phyloP scores from a whole-genome alignment of 805 yeast species.

The Suhomyces sp. region DNA sequence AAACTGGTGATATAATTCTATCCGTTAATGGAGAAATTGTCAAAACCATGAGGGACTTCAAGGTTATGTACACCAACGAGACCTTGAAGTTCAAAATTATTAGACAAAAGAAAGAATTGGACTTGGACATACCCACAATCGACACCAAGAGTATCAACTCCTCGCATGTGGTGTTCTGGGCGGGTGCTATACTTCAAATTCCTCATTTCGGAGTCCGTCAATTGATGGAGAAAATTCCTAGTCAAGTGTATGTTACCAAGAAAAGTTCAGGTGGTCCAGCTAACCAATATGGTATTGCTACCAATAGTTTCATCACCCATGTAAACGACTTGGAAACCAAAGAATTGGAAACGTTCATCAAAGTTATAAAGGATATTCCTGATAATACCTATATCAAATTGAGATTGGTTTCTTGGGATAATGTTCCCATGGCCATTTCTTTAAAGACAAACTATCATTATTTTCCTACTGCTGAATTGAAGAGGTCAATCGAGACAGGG shows the following conservation, averaged over 20 bases:
- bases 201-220: conserved; percentile 95
- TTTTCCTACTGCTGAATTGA: conserved; percentile 70
- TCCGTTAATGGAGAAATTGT: conserved; percentile 66
- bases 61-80: conserved; percentile 44
- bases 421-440: conserved; percentile 82
- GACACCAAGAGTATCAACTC: conserved; percentile 59
- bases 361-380: conserved; percentile 65
- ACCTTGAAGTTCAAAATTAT: conserved; percentile 60
- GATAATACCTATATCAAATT: conserved; percentile 81
- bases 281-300: conserved; percentile 71
- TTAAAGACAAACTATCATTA: conserved; percentile 86
- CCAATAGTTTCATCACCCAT: conserved; percentile 86
- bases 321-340: conserved; percentile 76
- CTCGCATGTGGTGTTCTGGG: conserved; percentile 71
- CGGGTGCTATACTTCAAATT: conserved; percentile 77
- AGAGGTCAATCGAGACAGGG: conserved; percentile 39
- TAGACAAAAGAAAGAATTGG: conserved; percentile 65
- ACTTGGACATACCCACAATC: conserved; percentile 62
- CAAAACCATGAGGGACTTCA: conserved; percentile 66
- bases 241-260: conserved; percentile 78
- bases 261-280: conserved; percentile 85
- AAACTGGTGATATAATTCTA: conserved; percentile 74
- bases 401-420: conserved; percentile 80
- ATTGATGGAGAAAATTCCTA: conserved; percentile 71
- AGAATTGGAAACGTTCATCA: conserved; percentile 64